Conservation (phyloP, 352 stramenopile species). For the Pythium sukuiense region DNA sequence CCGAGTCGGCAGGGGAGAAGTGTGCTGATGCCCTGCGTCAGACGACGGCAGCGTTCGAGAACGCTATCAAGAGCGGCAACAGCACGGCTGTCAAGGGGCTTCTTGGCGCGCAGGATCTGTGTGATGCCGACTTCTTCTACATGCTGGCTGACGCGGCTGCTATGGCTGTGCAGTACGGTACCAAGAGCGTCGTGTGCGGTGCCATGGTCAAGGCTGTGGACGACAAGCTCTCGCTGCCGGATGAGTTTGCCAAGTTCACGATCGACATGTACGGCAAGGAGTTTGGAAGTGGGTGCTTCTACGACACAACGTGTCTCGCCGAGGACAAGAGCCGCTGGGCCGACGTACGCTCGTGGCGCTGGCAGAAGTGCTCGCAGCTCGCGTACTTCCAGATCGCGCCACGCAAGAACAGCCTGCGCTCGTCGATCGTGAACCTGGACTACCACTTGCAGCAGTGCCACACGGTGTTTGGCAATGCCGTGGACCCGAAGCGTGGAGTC, state of each 20-base stretch:
- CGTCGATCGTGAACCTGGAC: constrained; percentile 62
- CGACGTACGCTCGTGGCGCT: constrained; percentile 84
- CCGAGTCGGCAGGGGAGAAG: constrained; percentile 45
- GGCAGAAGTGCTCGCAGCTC: constrained; percentile 86
- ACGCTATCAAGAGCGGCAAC: constrained; percentile 48
- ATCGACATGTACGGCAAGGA: constrained; percentile 73
- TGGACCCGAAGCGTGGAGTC: constrained; percentile 59
- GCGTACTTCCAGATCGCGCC: constrained; percentile 88
- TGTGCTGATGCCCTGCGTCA: constrained; percentile 66
- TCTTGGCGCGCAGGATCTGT: constrained; percentile 58
- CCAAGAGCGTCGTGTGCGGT: constrained; percentile 77
- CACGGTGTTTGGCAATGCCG: constrained; percentile 64
- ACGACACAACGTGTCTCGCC: constrained; percentile 74
- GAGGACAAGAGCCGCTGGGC: constrained; percentile 53
- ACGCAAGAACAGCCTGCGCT: constrained; percentile 51
- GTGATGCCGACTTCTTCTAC: constrained; percentile 86
- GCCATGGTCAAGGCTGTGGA: constrained; percentile 54
- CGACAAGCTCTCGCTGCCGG: constrained; percentile 48
- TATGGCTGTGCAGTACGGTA: constrained; percentile 88
- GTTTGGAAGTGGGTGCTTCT: constrained; percentile 82
- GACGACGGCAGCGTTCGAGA: constrained; percentile 69
- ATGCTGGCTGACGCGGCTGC: constrained; percentile 87
- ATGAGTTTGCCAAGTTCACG: constrained; percentile 81
- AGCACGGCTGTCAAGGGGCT: constrained; percentile 59
- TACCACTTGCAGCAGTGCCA: constrained; percentile 85